phyloP scores from a whole-genome alignment of 176 grass and related monocot species.

The Aegilops tauschii region DNA sequence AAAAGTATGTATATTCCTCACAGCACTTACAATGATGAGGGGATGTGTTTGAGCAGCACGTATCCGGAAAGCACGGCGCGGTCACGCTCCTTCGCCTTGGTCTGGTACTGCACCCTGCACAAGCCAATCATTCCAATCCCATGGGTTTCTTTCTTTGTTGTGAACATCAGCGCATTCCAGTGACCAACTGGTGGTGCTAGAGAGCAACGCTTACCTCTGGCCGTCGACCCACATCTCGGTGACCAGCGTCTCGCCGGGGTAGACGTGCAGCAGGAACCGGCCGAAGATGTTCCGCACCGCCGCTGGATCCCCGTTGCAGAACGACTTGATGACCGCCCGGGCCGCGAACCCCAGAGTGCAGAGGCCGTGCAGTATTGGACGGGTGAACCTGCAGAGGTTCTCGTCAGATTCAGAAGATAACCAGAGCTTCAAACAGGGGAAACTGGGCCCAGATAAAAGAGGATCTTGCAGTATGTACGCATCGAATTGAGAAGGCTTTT shows the following conservation, averaged over 20 bases:
- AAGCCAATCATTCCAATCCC: conserved; percentile 14
- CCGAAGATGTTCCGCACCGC: conserved; percentile 67
- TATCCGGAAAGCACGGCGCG: conserved; percentile 79
- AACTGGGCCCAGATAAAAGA: not conserved
- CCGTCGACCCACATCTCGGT: conserved; percentile 90
- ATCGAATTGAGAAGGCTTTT: not conserved
- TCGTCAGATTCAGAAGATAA: conserved; percentile 10
- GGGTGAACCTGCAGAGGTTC: conserved; percentile 54
- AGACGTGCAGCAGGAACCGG: conserved; percentile 81
- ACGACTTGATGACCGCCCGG: conserved; percentile 69
- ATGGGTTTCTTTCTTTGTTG: not conserved
- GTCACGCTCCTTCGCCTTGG: conserved; percentile 77
- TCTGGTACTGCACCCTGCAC: conserved; percentile 72
- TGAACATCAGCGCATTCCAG: not conserved
- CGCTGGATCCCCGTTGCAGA: conserved; percentile 66
- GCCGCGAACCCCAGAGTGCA: conserved; percentile 71
- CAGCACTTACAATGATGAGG: conserved; percentile 65
- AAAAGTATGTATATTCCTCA: not conserved
- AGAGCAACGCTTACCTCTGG: conserved; percentile 49
- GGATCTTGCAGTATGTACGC: not conserved
- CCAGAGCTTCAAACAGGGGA: conserved; percentile 19
- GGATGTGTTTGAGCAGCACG: conserved; percentile 64
- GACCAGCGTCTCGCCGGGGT: conserved; percentile 65
- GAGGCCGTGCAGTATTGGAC: conserved; percentile 86
- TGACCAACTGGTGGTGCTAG: too few relatives aligned